Evolutionary conservation across 208 protist genomes (phyloP), one percentile per base, ranked within the genome.

Genomic region (Leptomonas seymouri): DNA sequence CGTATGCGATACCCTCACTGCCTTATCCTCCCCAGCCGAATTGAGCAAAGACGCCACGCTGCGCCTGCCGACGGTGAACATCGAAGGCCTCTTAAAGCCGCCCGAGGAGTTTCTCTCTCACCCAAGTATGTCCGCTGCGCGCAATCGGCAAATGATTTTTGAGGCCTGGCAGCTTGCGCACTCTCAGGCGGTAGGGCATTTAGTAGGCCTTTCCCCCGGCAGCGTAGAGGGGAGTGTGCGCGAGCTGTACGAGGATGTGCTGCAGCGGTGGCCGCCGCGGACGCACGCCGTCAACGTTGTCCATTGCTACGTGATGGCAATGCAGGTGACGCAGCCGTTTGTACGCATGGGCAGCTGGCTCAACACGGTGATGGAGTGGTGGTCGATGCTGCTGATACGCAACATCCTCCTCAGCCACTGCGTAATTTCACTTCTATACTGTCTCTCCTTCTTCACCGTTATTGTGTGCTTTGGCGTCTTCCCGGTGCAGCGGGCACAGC

Each of bases 401-500:
- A 66, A 62, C 65, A 25, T 46, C 42, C 46, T 20, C 42, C 18
- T 67, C 15, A 67, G 31, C 64, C 62, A 77, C 42, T 31, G 42
- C 16, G 23, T 55, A 5, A 5, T 41, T 16, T 0, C 55, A 16
- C n/a, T 55, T 6, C 2, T 42, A 8, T 66, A 66, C 64, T 15
- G 66, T 15, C 21, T 42, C 14, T 31, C 59, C 20, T 23, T 71
- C 23, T 59, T 44, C 55, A 73, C 55, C 6, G 34, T 54, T 1
- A 8, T 61, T 15, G 39, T 34, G 15, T 82, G 71, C 68, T 72
- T 80, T 28, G 44, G 20, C 39, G 36, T 82, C 36, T 85, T 81
- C 28, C 85, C 85, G 15, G 55, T 90, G 12, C 72, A 88, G 63
- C 72, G 63, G 6, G 77, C 74, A 8, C 81, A 88, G 73, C 68